These are phyloP conservation scores for Beta corolliflora DNA, from an alignment of 179 eudicot species.

Conservation along the genomic window DNA sequence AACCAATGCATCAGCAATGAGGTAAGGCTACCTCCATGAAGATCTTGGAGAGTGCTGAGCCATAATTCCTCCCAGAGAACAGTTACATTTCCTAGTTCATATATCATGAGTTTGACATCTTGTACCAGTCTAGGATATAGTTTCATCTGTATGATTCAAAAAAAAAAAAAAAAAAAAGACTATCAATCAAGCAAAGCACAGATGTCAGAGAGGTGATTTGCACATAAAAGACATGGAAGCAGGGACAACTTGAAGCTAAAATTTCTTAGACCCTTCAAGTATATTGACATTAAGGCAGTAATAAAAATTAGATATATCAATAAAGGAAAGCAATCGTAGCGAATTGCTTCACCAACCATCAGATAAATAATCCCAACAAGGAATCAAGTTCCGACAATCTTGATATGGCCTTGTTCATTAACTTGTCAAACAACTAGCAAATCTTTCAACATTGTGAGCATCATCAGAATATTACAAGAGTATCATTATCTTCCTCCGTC, in stretches of 20 bases:
- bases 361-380: neutral
- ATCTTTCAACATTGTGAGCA: neutral
- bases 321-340: neutral
- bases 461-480: slow-evolving; percentile 6
- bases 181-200: slow-evolving; percentile 23
- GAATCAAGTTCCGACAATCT: neutral
- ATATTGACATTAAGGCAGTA: neutral
- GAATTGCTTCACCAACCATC: slow-evolving; percentile 5
- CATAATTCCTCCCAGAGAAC: slow-evolving; percentile 99
- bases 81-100: slow-evolving; percentile 92
- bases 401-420: neutral
- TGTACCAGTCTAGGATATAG: slow-evolving; percentile 88
- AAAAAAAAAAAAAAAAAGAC: neutral
- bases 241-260: slow-evolving; percentile 9
- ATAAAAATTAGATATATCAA: neutral
- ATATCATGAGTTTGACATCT: slow-evolving; percentile 93
- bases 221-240: slow-evolving; percentile 15
- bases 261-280: neutral
- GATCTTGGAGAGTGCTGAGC: slow-evolving; percentile 99
- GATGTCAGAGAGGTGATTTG: neutral
- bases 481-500: neutral
- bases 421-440: neutral
- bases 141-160: slow-evolving; percentile 60
- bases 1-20: slow-evolving; percentile 19
- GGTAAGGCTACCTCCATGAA: slow-evolving; percentile 79